Evolutionary conservation across 1,284 basidiomycete species (phyloP).

Genomic region (Cutaneotrichosporon mucoides): DNA sequence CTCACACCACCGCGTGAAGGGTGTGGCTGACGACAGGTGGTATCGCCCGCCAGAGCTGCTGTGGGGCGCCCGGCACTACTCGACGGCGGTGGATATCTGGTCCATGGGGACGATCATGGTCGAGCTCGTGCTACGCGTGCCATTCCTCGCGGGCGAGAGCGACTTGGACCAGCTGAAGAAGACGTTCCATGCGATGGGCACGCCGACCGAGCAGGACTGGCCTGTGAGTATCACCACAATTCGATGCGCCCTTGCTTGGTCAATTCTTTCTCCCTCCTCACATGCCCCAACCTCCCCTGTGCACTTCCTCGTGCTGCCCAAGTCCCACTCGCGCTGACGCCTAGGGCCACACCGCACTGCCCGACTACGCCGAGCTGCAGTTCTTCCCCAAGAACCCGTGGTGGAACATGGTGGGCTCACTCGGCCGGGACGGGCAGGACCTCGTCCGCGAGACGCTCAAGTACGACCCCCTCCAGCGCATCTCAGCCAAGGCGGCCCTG

Average conservation of each 20-base stretch:
- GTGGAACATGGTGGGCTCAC: conserved; percentile 79
- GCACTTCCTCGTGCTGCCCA: not conserved
- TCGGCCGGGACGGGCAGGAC: conserved; percentile 80
- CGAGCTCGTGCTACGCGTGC: conserved; percentile 73
- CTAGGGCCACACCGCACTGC: conserved; percentile 82
- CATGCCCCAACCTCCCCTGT: not conserved
- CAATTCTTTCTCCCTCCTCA: not conserved
- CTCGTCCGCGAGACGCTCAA: conserved; percentile 72
- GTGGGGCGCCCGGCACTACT: conserved; percentile 92
- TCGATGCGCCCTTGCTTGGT: too few species aligned
- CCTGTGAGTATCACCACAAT: conserved; percentile 68
- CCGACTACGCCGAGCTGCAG: conserved; percentile 78
- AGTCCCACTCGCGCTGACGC: not conserved
- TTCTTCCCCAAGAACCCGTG: conserved; percentile 66
- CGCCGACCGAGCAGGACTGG: conserved; percentile 95
- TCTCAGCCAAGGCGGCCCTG: conserved; percentile 64
- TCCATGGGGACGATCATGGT: conserved; percentile 98
- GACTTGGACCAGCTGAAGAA: conserved; percentile 96
- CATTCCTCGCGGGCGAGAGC: conserved; percentile 90
- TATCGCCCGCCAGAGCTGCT: conserved; percentile 97
- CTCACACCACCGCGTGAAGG: too few species aligned
- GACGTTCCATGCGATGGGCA: conserved; percentile 89
- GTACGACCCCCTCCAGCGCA: conserved; percentile 81
- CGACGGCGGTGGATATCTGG: conserved; percentile 98
- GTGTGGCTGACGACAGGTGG: conserved; percentile 70